Base-by-base conservation (phyloP, 257 asterid genomes). In the Parsonsia alboflavescens region DNA sequence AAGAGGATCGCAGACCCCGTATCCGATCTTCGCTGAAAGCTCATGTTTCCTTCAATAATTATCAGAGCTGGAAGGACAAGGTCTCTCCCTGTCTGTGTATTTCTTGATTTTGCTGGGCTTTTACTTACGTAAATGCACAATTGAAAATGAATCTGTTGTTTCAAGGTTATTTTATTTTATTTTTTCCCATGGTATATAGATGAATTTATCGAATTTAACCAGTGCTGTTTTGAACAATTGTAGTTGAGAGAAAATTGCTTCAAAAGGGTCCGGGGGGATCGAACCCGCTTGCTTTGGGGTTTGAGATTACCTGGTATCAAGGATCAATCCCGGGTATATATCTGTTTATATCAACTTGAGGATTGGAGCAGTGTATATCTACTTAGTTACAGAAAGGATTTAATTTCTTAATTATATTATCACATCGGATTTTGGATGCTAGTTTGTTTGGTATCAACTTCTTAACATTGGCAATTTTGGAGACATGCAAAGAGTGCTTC, bases 171-270 rank as follows among this genome's bases (percentile, higher is more conserved):
- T 53, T 46, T 52, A 26, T 12, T 53, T 46, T 70, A 41, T 19
- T 49, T 19, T 33, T 33, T 33, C 39, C 2, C 2, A 33, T 41
- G 64, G 30, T 49, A 65, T 42, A 13, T 68, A 53, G 5, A 2
- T 33, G 39, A 33, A 33, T 36, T n/a, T 70, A 50, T 11, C 71
- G 75, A 19, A 76, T 78, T 9, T 76, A n/a, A 71, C 50, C 58
- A 4, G 1, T 52, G 16, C 72, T 52, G 9, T 61, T 33, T 50
- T 50, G 52, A 42, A 75, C 61, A 39, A 53, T 21, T 78, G 83
- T 77, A 94, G 98, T 93, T 94, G 67, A 85, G 97, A 80, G 96
- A 94, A 77, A 94, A 88, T 84, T 94, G 98, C 78, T 86, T 86
- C 84, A 88, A 78, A 83, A 89, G 97, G 82, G 90, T 91, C 56